Evolutionary conservation across 306 rosid species (phyloP).

Genomic region (Begonia peltatifolia): DNA sequence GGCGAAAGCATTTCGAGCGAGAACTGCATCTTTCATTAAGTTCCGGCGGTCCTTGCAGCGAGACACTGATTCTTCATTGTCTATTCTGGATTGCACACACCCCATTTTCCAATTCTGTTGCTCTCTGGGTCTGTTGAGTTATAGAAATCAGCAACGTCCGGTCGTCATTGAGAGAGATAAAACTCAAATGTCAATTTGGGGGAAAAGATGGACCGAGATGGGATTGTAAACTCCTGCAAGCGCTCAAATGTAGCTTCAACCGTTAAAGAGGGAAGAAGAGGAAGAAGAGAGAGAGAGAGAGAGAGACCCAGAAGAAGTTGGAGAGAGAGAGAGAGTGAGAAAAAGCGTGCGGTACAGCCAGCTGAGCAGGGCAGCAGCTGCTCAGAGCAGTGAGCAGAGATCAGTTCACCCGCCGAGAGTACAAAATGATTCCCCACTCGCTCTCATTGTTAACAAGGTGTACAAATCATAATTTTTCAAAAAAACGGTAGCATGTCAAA

Average conservation of each 20-base stretch:
- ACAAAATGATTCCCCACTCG: constrained; percentile 9
- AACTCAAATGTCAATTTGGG: not conserved
- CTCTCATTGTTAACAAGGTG: constrained; percentile 11
- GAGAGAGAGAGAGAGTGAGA: constrained; percentile 1
- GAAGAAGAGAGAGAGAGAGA: not conserved
- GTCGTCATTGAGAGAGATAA: not conserved
- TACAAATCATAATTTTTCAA: constrained; percentile 15
- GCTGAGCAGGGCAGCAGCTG: constrained; percentile 9
- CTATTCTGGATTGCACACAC: constrained; percentile 73
- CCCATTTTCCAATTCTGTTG: constrained; percentile 35
- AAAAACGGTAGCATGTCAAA: constrained; percentile 54
- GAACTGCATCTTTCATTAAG: constrained; percentile 59
- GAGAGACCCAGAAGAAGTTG: constrained; percentile 5
- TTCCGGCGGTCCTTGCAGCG: constrained; percentile 64
- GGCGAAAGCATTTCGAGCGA: constrained; percentile 71
- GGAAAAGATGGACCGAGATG: too few species aligned
- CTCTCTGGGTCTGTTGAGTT: not conserved
- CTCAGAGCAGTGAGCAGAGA: constrained; percentile 5
- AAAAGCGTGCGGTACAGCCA: constrained; percentile 2
- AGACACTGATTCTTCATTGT: constrained; percentile 69
- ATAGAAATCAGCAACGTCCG: not conserved
- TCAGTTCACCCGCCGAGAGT: constrained; percentile 21
- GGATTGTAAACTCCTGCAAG: too few species aligned
- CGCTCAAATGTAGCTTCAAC: not conserved
- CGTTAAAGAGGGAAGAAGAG: not conserved